A percentile compares a stretch with the other conserved stretches of the same genome.
Conservation (phyloP, 73 alveolate genomes). For the Durusdinium trenchii region DNA sequence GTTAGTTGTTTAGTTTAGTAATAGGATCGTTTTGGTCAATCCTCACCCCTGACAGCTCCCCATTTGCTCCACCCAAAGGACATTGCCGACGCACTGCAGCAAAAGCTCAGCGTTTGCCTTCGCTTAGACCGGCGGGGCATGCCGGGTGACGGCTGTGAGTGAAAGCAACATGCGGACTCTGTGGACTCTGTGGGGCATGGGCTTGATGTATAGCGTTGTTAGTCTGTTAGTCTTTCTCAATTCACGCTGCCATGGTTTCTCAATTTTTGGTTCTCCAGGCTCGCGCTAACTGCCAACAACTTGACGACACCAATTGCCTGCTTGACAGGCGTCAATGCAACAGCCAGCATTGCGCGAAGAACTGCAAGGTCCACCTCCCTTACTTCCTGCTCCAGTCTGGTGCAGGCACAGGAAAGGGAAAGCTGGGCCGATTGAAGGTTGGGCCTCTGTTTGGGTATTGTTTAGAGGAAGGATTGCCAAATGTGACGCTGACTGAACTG, state of each 20-base stretch:
- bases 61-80: background rate
- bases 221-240: background rate
- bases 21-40: background rate
- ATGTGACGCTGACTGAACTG: background rate
- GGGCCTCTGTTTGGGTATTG: background rate
- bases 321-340: background rate
- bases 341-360: background rate
- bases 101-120: conserved; percentile 65
- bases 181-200: background rate
- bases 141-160: background rate
- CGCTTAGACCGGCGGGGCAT: conserved; percentile 2
- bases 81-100: conserved; percentile 80
- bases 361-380: conserved; percentile 56
- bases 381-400: conserved; percentile 47
- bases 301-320: background rate
- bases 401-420: background rate
- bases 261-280: background rate
- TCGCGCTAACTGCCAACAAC: background rate
- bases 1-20: no score
- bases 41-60: background rate
- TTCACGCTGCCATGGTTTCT: background rate
- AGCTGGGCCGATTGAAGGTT: background rate
- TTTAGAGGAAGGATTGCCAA: background rate
- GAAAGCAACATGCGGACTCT: background rate
- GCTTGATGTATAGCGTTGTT: background rate